phyloP scores from a whole-genome alignment of 305 asterid genomes.

The Rubia occidens region DNA sequence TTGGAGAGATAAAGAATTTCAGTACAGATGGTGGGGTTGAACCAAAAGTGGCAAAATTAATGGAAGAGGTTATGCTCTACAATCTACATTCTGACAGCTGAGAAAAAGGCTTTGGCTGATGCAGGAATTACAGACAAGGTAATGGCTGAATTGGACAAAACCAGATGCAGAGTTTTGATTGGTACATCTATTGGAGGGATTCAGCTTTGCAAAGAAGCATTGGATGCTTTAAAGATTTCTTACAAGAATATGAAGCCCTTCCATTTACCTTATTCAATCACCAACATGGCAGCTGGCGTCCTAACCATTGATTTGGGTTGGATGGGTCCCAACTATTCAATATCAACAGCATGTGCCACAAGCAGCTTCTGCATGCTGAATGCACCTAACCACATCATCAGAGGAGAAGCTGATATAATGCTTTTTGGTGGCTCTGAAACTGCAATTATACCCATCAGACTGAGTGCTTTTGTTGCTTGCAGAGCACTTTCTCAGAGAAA shows the following conservation, averaged over 20 bases:
- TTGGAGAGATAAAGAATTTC: too few relatives aligned
- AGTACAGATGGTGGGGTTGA: too few relatives aligned
- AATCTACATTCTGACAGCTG: conserved; percentile 94
- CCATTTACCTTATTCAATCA: conserved; percentile 82
- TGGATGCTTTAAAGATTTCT: conserved; percentile 81
- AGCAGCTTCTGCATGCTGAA: conserved; percentile 87
- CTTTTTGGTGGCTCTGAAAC: conserved; percentile 98
- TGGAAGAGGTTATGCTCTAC: conserved; percentile 28
- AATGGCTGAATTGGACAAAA: conserved; percentile 64
- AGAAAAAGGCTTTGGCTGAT: conserved; percentile 87
- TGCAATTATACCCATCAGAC: conserved; percentile 51
- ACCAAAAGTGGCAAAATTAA: conserved; percentile 15
- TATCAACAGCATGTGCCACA: conserved; percentile 97
- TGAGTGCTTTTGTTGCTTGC: conserved; percentile 49
- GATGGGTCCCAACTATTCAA: conserved; percentile 99
- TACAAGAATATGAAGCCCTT: conserved; percentile 96
- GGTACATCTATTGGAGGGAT: conserved; percentile 93
- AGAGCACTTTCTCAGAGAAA: conserved; percentile 43
- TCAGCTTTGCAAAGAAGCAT: conserved; percentile 79
- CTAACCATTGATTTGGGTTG: conserved; percentile 99
- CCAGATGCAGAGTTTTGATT: conserved; percentile 75
- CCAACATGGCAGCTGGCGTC: conserved; percentile 95
- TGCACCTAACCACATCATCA: conserved; percentile 93
- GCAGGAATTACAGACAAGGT: conserved; percentile 75
- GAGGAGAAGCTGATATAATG: conserved; percentile 98